A percentile compares a stretch with the other conserved stretches of the same genome.
Evolutionary conservation across 371 early-diverging fungal species (phyloP).

Genomic region (Mucor circinelloides): DNA sequence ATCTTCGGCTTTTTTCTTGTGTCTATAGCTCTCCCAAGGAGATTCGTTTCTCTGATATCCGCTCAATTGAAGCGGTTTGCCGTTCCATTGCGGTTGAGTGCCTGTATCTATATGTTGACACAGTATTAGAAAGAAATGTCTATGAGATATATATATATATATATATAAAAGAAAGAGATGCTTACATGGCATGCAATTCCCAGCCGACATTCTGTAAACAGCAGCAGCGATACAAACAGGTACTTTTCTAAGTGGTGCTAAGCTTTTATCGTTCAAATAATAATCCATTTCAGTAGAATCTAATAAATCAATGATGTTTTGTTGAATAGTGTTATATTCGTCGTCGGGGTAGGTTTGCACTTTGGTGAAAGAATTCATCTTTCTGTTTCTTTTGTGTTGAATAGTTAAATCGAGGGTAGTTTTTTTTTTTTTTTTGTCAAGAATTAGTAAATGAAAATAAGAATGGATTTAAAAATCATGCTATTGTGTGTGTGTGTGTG

Average conservation of each 20-base stretch:
- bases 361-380: constrained; percentile 5
- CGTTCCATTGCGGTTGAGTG: neutral
- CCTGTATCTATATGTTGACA: constrained; percentile 1
- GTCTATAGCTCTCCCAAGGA: constrained; percentile 10
- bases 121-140: neutral
- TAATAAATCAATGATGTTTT: constrained; percentile 11
- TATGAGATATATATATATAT: too few species aligned
- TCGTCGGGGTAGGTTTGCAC: neutral
- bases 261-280: constrained; percentile 9
- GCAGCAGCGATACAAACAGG: constrained; percentile 23
- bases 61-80: neutral
- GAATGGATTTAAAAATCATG: neutral
- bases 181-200: constrained; percentile 23
- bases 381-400: neutral
- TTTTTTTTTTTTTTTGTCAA: neutral
- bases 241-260: constrained; percentile 8
- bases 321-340: neutral
- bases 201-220: constrained; percentile 24
- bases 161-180: neutral
- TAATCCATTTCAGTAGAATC: constrained; percentile 10
- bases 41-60: constrained; percentile 13
- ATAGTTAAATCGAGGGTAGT: neutral
- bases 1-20: constrained; percentile 7
- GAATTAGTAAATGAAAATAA: constrained; percentile 5
- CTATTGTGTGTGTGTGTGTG: neutral